phyloP scores from a whole-genome alignment of 352 stramenopile species.

The Globisporangium cystogenes region DNA sequence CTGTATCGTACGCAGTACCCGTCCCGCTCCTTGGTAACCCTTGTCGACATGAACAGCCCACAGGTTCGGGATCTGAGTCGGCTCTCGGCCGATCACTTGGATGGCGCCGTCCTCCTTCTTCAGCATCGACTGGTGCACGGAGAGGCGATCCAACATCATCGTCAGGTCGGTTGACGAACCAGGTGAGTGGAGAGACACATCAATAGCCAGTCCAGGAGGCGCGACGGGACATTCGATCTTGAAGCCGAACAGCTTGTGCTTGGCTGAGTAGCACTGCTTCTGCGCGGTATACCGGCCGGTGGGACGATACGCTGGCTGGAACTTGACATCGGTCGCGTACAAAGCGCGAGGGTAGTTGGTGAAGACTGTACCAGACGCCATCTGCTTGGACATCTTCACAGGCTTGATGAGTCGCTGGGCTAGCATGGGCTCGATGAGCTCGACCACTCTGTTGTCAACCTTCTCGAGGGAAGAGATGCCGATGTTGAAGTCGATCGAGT shows the following conservation, averaged over 20 bases:
- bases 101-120: neutral
- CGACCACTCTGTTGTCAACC: neutral
- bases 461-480: neutral
- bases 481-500: slow-evolving; percentile 1
- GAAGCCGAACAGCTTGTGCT: slow-evolving; percentile 18
- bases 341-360: neutral
- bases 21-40: slow-evolving; percentile 4
- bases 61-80: slow-evolving; percentile 1
- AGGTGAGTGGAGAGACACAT: slow-evolving; percentile 7
- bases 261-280: slow-evolving; percentile 3
- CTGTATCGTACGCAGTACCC: neutral
- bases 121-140: slow-evolving; percentile 6
- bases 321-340: neutral
- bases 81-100: slow-evolving; percentile 4
- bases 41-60: slow-evolving; percentile 14
- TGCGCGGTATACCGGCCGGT: slow-evolving; percentile 1
- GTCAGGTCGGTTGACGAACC: slow-evolving; percentile 14
- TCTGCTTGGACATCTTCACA: neutral
- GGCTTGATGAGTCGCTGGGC: neutral
- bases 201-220: slow-evolving; percentile 3
- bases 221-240: slow-evolving; percentile 15
- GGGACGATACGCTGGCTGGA: neutral
- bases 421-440: neutral
- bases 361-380: neutral
- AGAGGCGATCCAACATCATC: slow-evolving; percentile 10